Base-by-base conservation (phyloP, 2,329 filamentous ascomycete species). In the Microdochium trichocladiopsis region DNA sequence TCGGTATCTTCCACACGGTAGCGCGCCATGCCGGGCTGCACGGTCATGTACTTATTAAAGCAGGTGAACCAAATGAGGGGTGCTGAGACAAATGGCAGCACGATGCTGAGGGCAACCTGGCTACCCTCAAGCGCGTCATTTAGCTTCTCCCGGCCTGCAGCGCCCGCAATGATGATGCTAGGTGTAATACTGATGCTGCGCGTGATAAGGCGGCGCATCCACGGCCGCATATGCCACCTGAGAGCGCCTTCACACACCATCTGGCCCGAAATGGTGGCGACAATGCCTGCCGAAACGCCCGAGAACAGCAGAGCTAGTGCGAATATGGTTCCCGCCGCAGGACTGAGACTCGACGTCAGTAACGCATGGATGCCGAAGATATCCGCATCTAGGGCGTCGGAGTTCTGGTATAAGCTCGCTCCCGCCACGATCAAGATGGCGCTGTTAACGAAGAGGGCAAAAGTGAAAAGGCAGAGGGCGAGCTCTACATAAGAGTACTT, bases 181-280 rank as follows among this genome's bases (percentile, higher is more conserved):
- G 90, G 90, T 1, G 84, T 84, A 65, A 95, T 91, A 62, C 86
- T 90, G 65, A 95, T 88, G 49, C 79, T 82, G 24, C 90, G 80
- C 0, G 90, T 95, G 49, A 93, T 69, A 3, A 95, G 77, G 11
- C 90, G 79, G 2, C 90, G 84, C 10, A 92, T 61, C 90, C 90
- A 95, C 0, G 90, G 90, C 55, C 77, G 76, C 14, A 92, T 69
- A 4, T 71, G 82, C 87, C 89, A 91, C 48, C 83, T 82, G 45
- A 95, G 67, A 55, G 90, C 88, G 6, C 90, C 90, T 66, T 95
- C 90, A 56, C 83, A 86, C 22, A 95, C 86, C 84, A 95, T 94
- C 66, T 95, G 90, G 0, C 90, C 90, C 0, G 90, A 82, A 59
- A 95, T 94, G 1, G 91, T 95, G 71, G 90, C 95, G 2, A 95